Base-by-base conservation (phyloP, 108 stramenopile species). In the Craspedostauros australis region DNA sequence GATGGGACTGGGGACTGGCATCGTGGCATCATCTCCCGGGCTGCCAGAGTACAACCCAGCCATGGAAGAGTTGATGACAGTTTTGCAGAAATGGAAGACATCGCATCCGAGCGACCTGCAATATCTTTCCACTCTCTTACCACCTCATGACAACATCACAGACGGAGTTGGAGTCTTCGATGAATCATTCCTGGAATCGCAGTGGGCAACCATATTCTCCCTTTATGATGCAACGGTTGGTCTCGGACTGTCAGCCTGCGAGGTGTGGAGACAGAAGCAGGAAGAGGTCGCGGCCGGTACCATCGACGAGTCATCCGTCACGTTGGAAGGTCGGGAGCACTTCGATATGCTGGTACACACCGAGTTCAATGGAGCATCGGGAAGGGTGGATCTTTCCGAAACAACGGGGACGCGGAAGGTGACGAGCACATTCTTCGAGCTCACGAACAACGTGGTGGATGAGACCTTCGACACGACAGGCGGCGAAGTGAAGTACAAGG, bases 191-290 rank as follows among this genome's bases (percentile, higher is more conserved):
- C 11, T 59, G 8, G 32, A 46, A 5, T 25, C 64, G 9, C 52
- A 25, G 11, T n/a, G n/a, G n/a, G n/a, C n/a, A n/a, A n/a, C n/a
- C 19, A 20, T 28, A 27, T 19, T 49, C n/a, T 55, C 66, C 21
- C 21, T 62, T 24, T 72, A 62, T 47, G 70, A 72, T 59, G 32
- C 70, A 27, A 40, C 55, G 18, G 45, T 66, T 26, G 55, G 52
- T 21, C 24, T 66, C 18, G 70, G 70, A 5, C 36, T 72, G 4
- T 44, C 70, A 9, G 64, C 59, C 15, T 72, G 70, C 37, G 25
- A 45, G 5, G 46, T n/a, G n/a, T n/a, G n/a, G n/a, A n/a, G n/a
- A n/a, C n/a, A n/a, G n/a, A n/a, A n/a, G n/a, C n/a, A n/a, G n/a
- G n/a, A n/a, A n/a, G n/a, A 46, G 14, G 18, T 32, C 2, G 23